Evolutionary conservation across 164 flowering plant genomes (phyloP), one percentile per base, ranked within the genome.

Genomic region (Amborella trichopoda): DNA sequence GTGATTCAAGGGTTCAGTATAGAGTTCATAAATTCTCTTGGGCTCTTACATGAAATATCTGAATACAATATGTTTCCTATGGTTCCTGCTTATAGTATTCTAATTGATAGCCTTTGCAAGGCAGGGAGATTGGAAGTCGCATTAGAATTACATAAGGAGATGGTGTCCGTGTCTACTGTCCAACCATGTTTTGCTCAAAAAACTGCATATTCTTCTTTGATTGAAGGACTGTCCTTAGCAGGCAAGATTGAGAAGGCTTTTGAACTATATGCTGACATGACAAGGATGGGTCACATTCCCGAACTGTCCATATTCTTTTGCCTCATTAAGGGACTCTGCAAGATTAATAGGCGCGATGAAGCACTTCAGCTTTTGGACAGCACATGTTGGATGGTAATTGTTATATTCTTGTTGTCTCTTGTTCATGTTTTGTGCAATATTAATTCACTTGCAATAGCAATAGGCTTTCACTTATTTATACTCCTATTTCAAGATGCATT

Each of bases 1-100:
- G 94, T 90, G 40, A 74, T 86, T 65, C 84, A 83, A 62, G 95
- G 97, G 39, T 90, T 83, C 56, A 86, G 51, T 44, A 62, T 62
- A 60, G 84, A 86, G 48, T 85, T 81, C 53, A 24, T 86, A 36
- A 37, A 26, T 36, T 81, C 91, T 39, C 78, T 75, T 64, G 89
- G 77, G 23, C 73, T 90, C 17, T 51, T 90, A 40, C 72, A 74
- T 58, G 89, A 74, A 55, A 64, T 85, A 43, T 53, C 65, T 38
- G 60, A 58, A 38, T 50, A 48, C 44, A 66, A 65, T 46, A 37
- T 66, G 23, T 60, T 54, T 20, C 83, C 97, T 5, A 26, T 86
- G 48, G 24, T 68, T 55, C 77, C 88, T 8, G 74, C 68, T 41
- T 90, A 85, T 64, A 64, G 57, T 53, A 43, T 79, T 53, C 51